Evolutionary conservation across 805 yeast species (phyloP), one percentile per base, ranked within the genome.

Genomic region (Kuraishia molischiana): DNA sequence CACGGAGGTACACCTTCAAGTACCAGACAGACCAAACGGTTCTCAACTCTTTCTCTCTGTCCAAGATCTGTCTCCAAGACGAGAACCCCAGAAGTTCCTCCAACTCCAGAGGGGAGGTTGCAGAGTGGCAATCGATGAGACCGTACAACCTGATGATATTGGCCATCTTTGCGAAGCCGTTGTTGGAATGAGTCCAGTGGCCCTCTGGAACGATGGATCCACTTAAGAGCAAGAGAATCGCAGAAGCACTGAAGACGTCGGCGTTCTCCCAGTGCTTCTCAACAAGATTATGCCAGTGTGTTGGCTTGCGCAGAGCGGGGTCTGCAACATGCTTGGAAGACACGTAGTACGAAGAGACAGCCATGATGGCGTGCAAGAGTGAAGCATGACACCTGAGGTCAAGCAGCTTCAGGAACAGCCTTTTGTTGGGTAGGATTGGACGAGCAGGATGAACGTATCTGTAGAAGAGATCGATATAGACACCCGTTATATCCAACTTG

Each of bases 1-100:
- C 39, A 41, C 67, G 50, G 19, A 59, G 39, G 38, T 52, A 59
- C 10, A 53, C 55, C 37, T 57, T 55, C 35, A 58, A 44, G 40
- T 56, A 59, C 62, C 62, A 66, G 5, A 58, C 51, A 4, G 56
- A 54, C 71, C 71, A 66, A 10, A 64, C 41, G 3, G 57, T 44
- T 41, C 69, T 37, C 29, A 52, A 38, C 34, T 52, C 48, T 38
- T 64, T 28, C 67, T 37, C 40, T 32, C 65, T 52, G 24, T 54
- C 56, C 6, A 55, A 36, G 2, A 59, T 43, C 39, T 62, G 67
- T 31, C 52, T 50, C 40, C 52, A 54, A 1, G 65, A 55, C 2
- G 56, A 51, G 14, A 48, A 39, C 4, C 38, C 43, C 3, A 58
- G 39, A 38, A 52, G 44, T 3, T 48, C 51, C 9, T 41, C 31